These are phyloP conservation scores for Dictyostelium gargantuum DNA, from an alignment of 208 protist species.

Conservation along the genomic window DNA sequence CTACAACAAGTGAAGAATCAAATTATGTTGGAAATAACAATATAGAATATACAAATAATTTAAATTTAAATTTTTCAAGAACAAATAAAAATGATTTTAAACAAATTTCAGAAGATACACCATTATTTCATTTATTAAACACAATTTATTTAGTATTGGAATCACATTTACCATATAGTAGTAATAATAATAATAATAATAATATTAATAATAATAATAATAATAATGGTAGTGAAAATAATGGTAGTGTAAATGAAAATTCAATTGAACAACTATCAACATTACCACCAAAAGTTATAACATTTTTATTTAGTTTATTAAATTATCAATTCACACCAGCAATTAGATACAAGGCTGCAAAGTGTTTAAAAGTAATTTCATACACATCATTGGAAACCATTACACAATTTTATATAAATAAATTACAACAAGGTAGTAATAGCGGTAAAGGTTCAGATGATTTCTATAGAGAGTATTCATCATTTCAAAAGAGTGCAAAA, in stretches of 20 bases:
- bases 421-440: neutral
- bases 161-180: neutral
- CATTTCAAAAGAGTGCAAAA: neutral
- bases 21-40: neutral
- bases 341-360: neutral
- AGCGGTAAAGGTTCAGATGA: neutral
- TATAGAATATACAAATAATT: neutral
- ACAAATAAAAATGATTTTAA: neutral
- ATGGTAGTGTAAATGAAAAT: neutral
- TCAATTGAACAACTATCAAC: neutral
- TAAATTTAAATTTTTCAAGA: neutral
- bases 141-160: conserved; percentile 18
- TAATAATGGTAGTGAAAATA: neutral
- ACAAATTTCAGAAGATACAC: conserved; percentile 25
- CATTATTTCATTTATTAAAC: conserved; percentile 15
- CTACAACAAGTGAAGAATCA: neutral
- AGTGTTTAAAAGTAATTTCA: conserved; percentile 24
- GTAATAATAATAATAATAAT: neutral
- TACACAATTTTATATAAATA: neutral
- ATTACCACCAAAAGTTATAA: conserved; percentile 10
- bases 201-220: too few species aligned
- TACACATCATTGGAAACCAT: neutral
- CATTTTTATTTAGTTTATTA: conserved; percentile 38
- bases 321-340: neutral
- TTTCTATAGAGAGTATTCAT: conserved; percentile 48